Evolutionary conservation across 495 filamentous ascomycete genomes (phyloP), one percentile per base, ranked within the genome.

Genomic region (Jackrogersella multiformis): DNA sequence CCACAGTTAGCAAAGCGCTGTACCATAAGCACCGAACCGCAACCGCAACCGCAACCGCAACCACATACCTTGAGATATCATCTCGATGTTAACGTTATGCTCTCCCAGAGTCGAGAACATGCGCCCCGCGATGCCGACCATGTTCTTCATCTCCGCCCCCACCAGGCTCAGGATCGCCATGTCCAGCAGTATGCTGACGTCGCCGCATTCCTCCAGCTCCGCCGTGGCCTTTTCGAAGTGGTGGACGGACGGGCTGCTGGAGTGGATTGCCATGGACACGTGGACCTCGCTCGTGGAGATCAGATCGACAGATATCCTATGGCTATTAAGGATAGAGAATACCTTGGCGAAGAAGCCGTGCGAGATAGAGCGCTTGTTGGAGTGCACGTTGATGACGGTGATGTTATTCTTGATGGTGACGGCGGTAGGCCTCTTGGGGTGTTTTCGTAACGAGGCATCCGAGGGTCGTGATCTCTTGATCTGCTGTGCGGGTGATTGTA

Each of bases 341-440:
- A 99, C 93, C 38, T 89, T 88, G 8, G 92, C 92, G 64, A 98
- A 89, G 76, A 99, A 98, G 6, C 92, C 93, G 70, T 97, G 94
- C 0, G 93, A 90, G 52, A 93, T 84, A 8, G 80, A 80, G 48
- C 92, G 87, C 78, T 94, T 92, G 77, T 97, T 96, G 18, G 91
- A 94, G 82, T 97, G 93, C 23, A 99, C 91, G 75, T 97, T 97
- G 73, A 99, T 89, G 42, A 98, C 90, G 13, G 91, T 84, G 69
- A 97, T 97, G 71, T 92, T 87, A 70, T 91, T 89, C 82, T 99
- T 99, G 80, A 97, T 93, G 9, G 95, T 97, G 21, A 99, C 93
- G 10, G 95, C 95, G 0, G 95, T 98, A 5, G 95, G 95, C 21
- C 90, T 80, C 72, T 89, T 90, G 18, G 86, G 87, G 66, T 80